These are phyloP conservation scores for Acanthamoeba lenticulata DNA, from an alignment of 208 protist species.

Conservation along the genomic window DNA sequence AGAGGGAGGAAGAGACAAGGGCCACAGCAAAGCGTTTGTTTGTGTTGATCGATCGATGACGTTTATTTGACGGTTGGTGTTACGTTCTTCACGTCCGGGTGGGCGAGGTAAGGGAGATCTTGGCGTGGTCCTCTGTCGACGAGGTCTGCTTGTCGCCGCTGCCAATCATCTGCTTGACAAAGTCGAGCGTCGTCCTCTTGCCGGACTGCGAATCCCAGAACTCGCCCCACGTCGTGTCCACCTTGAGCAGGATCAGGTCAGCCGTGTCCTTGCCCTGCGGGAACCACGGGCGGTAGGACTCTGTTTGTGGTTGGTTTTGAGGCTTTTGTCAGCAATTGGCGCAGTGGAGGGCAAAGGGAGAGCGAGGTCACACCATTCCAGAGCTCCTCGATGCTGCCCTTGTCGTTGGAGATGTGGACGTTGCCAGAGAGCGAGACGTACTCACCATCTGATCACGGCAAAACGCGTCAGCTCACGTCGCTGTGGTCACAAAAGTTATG, in stretches of 20 bases:
- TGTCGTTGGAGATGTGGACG: conserved; percentile 12
- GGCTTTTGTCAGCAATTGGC: background rate
- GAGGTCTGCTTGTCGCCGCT: background rate
- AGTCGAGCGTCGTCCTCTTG: conserved; percentile 45
- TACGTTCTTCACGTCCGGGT: conserved; percentile 5
- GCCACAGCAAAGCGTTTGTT: background rate
- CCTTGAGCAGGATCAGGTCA: conserved; percentile 23
- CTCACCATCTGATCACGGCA: background rate
- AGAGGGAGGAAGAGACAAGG: background rate
- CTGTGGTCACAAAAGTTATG: background rate
- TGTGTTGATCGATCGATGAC: background rate
- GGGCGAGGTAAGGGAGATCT: conserved; percentile 18
- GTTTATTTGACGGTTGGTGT: background rate
- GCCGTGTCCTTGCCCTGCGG: conserved; percentile 29
- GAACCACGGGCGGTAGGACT: conserved; percentile 34
- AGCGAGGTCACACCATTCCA: background rate
- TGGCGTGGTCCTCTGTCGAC: background rate
- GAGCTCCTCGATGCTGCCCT: background rate
- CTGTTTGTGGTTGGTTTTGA: background rate
- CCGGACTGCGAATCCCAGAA: conserved; percentile 17
- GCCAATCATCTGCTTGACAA: conserved; percentile 13
- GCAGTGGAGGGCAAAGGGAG: background rate
- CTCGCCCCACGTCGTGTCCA: conserved; percentile 41
- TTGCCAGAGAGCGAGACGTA: conserved; percentile 42
- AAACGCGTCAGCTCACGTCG: background rate